Conservation (phyloP, 371 early-diverging fungal species). For the Mortierella sp. region DNA sequence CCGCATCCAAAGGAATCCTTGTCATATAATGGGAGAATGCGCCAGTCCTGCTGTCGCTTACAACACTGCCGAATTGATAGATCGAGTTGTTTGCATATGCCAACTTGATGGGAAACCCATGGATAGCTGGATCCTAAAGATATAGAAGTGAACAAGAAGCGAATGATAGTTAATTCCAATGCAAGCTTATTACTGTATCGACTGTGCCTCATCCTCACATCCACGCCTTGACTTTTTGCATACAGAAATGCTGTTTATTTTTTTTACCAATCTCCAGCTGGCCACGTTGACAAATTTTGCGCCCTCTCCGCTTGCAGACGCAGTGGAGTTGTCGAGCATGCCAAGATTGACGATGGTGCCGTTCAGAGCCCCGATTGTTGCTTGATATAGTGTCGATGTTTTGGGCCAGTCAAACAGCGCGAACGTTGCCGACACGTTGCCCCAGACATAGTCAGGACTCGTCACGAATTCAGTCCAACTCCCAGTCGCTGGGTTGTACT, state of each 20-base stretch:
- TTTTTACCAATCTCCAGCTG: neutral
- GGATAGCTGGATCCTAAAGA: neutral
- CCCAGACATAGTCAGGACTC: neutral
- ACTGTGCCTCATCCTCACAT: too few relatives aligned
- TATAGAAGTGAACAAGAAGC: too few relatives aligned
- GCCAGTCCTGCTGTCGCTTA: neutral
- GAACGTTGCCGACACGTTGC: neutral
- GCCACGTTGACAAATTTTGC: neutral
- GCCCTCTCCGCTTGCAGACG: neutral
- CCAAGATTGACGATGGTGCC: neutral
- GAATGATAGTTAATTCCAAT: too few relatives aligned
- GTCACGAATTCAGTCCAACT: neutral
- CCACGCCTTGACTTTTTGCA: neutral
- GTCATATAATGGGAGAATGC: neutral
- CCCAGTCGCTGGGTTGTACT: neutral
- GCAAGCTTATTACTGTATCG: too few relatives aligned
- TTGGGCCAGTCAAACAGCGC: neutral
- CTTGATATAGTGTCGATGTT: neutral
- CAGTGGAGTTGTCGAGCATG: neutral
- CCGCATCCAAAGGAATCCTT: neutral
- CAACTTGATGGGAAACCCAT: neutral
- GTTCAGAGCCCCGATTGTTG: neutral
- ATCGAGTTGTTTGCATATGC: slow-evolving; percentile 3
- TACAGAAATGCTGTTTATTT: too few relatives aligned
- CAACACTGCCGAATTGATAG: neutral